Evolutionary conservation across 306 rosid genomes (phyloP), one percentile per base, ranked within the genome.

Genomic region (Quercus parvula): DNA sequence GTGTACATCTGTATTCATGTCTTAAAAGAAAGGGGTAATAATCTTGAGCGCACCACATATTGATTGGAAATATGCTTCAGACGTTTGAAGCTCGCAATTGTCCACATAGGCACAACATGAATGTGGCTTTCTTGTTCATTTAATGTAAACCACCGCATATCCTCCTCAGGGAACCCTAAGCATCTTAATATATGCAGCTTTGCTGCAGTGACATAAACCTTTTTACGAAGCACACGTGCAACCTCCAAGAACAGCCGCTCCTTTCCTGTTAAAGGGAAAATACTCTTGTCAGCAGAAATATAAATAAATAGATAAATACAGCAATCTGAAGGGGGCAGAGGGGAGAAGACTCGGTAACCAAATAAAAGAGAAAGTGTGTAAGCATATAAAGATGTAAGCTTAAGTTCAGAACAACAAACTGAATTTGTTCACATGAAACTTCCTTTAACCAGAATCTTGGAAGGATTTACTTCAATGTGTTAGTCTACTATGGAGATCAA

Each of bases 81-180:
- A 79, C 99, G 88, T 86, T 94, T 94, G 83, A 91, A 91, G 92
- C 97, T 94, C 56, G 97, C 97, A 19, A 92, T 87, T 38, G 97
- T 90, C 99, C 99, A 92, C 97, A 94, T 80, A 31, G 99, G 99
- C 57, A 93, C 94, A 75, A 92, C 92, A 74, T 94, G 99, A 82
- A 94, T 88, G 75, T 91, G 92, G 89, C 97, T 94, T 89, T 94
- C 99, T 57, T 81, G 87, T 84, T 94, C 97, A 72, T 92, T 91
- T 70, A 59, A 77, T 67, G 97, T 94, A 84, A 92, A 92, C 97
- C 97, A 91, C 80, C 79, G 91, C 94, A 94, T 92, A 82, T 91
- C 97, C 83, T 90, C 97, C 82, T 86, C 91, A 20, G 85, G 82
- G 18, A 91, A 84, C 59, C 85, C 97, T 84, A 94, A 73, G 84